Base-by-base conservation (phyloP, 345 rosid genomes). In the Conringia planisiliqua region DNA sequence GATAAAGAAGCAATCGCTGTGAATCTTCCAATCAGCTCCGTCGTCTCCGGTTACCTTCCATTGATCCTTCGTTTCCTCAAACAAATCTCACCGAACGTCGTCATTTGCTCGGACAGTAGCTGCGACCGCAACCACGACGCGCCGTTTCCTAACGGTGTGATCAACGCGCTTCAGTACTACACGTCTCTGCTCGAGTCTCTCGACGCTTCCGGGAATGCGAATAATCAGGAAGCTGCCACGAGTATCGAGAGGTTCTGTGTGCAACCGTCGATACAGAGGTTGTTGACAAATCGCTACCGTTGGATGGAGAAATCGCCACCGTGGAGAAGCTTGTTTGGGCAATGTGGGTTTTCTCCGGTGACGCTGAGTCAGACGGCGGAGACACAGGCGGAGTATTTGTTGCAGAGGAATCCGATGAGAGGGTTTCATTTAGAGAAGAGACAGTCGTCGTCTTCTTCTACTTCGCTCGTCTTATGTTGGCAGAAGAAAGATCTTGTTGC, bases 391-490 rank as follows among this genome's bases (percentile, higher is more conserved):
- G 97, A 93, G 66, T 89, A 85, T 69, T 78, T 93, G 81, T 74
- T 93, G 63, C 88, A 91, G 81, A 81, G 96, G 78, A 85, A 82
- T 68, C 86, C 79, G 14, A 83, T 74, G 56, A 80, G 86, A 78
- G 98, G 98, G 40, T 90, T 90, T 76, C 90, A 87, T 35, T 84
- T 90, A 43, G 98, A 90, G 84, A 93, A 90, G 87, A 84, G 83
- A 57, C 92, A 88, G 66, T 81, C 55, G 1, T 55, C 68, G 56
- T 80, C 13, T 27, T 38, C 78, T 65, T 54, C 20, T 16, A 20
- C 80, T 63, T 71, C 80, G 8, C 97, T 93, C 20, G 89, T 86
- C 62, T 89, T 93, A 33, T 90, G 83, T 75, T 93, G 98, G 98
- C 93, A 89, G 72, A 83, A 84, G 61, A 79, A 85, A 62, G 98